Evolutionary conservation across 257 asterid species (phyloP).

Genomic region (Perilla frutescens): DNA sequence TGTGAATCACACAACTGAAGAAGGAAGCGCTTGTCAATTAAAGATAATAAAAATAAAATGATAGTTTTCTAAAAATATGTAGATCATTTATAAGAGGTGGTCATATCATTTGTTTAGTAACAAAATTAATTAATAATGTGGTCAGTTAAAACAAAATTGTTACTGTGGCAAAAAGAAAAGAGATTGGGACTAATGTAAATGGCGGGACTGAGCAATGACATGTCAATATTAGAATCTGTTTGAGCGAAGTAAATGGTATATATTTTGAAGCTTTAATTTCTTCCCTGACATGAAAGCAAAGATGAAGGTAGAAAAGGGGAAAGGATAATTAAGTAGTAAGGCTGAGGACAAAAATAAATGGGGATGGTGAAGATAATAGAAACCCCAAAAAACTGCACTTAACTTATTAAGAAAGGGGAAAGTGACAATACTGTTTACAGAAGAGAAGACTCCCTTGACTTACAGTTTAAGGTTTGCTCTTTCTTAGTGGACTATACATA

Average conservation of each 20-base stretch:
- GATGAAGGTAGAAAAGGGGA: constrained; percentile 31
- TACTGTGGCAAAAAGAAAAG: background rate
- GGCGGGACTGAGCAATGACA: constrained; percentile 43
- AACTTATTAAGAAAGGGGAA: constrained; percentile 27
- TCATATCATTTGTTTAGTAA: no score
- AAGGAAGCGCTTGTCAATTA: no score
- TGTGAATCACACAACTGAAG: no score
- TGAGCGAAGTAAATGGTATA: constrained; percentile 37
- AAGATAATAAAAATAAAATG: no score
- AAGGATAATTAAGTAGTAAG: constrained; percentile 20
- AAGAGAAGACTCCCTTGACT: constrained; percentile 34
- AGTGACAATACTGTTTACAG: constrained; percentile 38
- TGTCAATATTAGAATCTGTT: constrained; percentile 64
- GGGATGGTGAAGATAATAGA: background rate
- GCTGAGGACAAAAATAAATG: background rate
- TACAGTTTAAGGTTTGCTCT: constrained; percentile 35
- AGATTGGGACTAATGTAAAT: constrained; percentile 23
- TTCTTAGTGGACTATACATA: constrained; percentile 34
- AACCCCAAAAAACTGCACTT: constrained; percentile 26
- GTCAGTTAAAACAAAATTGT: constrained; percentile 15
- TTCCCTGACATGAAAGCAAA: constrained; percentile 50
- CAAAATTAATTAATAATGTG: no score
- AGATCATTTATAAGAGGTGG: no score
- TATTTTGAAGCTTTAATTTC: constrained; percentile 36
- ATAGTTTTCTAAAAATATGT: no score